Base-by-base conservation (phyloP, 331 rosid genomes). In the Stylosanthes scabra region DNA sequence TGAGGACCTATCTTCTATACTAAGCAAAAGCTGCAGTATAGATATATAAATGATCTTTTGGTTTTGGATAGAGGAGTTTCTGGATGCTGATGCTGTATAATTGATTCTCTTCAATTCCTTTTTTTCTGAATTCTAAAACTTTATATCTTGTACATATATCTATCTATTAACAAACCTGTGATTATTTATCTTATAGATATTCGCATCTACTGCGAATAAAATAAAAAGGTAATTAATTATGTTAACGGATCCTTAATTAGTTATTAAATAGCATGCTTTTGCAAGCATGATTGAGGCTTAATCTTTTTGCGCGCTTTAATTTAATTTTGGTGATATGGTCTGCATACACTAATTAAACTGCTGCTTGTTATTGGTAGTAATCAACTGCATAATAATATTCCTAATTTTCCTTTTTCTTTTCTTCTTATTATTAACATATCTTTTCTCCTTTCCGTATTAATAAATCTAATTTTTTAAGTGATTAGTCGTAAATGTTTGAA, bases 21-120 rank as follows among this genome's bases (percentile, higher is more conserved):
- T n/a, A 4, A 11, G n/a, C 11, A 9, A n/a, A 42, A 52, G 58
- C 58, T 52, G 58, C 58, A 52, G 6, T 6, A 34, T 34, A 34
- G 6, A 34, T 34, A 52, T 46, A n/a, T 8, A 37, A 57, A 34
- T 25, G 15, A 15, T 52, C 9, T 20, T 8, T 9, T 12, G 63
- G 63, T 41, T 59, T 59, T 39, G 76, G 50, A 59, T 46, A 25
- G 6, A 72, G 29, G 20, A 14, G 51, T 31, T 51, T 61, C 20
- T 31, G 37, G 11, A 46, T 14, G 39, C 10, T 46, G 29, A 46
- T 14, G 39, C 10, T 46, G 29, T n/a, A 50, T 13, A n/a, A 58
- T 3, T 59, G 59, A 46, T 34, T 59, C 39, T 15, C 6, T 25
- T 3, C n/a, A n/a, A n/a, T n/a, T n/a, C 40, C 40, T n/a, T 59